phyloP scores from a whole-genome alignment of 345 rosid species.

The Pelargonium nanum region DNA sequence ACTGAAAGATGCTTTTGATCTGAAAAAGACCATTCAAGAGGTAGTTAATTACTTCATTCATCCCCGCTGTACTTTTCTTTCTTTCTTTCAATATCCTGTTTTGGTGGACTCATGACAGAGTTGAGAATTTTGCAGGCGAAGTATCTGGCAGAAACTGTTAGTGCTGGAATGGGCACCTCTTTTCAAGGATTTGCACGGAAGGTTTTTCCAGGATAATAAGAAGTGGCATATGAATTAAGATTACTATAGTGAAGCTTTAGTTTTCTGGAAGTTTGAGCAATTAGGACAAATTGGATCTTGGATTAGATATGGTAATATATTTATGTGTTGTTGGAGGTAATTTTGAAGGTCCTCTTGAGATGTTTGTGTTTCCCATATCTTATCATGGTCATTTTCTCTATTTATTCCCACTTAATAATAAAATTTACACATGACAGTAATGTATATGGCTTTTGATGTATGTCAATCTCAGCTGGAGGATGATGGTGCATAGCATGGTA shows the following conservation, averaged over 20 bases:
- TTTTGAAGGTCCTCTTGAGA: too few species aligned
- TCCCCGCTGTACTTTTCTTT: background rate
- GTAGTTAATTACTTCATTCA: slow-evolving; percentile 23
- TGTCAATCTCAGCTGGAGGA: too few species aligned
- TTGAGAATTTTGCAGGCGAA: slow-evolving; percentile 47
- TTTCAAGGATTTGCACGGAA: slow-evolving; percentile 60
- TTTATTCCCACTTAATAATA: too few species aligned
- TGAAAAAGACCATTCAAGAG: slow-evolving; percentile 81
- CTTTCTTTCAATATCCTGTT: background rate
- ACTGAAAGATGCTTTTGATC: slow-evolving; percentile 84
- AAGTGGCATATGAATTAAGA: background rate
- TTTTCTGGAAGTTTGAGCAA: background rate
- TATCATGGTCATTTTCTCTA: too few species aligned
- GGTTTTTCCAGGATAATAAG: slow-evolving; percentile 32
- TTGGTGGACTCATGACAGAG: too few species aligned
- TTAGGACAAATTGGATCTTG: too few species aligned
- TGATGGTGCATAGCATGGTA: too few species aligned
- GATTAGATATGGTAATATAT: too few species aligned
- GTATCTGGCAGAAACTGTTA: slow-evolving; percentile 78
- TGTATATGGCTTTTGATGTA: too few species aligned
- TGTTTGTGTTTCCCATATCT: too few species aligned
- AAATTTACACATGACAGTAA: too few species aligned
- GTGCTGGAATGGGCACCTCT: slow-evolving; percentile 81
- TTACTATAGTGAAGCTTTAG: background rate
- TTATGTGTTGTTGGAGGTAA: too few species aligned